Evolutionary conservation across 2,329 filamentous ascomycete genomes (phyloP).

Genomic region (Leptoxyphium fumago): DNA sequence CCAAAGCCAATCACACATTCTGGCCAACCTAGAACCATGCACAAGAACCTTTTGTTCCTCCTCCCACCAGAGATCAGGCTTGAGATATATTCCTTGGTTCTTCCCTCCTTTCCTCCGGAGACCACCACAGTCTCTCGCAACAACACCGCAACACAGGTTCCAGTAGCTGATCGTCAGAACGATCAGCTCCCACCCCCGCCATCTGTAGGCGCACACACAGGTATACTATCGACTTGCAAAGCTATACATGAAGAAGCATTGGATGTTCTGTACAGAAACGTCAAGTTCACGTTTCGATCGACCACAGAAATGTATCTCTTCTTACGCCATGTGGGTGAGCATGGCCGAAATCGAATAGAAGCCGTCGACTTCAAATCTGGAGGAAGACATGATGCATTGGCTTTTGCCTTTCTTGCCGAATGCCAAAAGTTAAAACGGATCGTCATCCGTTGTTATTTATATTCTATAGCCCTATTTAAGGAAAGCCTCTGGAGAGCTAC

Average conservation of each 20-base stretch:
- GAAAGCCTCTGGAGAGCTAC: constrained; percentile 14
- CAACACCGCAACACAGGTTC: too few species aligned
- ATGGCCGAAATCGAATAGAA: constrained; percentile 11
- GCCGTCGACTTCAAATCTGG: constrained; percentile 14
- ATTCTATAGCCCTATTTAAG: constrained; percentile 7
- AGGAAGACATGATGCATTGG: constrained; percentile 15
- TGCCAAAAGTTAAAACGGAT: constrained; percentile 13
- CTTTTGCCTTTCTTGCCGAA: constrained; percentile 15
- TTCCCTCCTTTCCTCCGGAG: constrained; percentile 10
- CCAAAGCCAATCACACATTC: too few species aligned
- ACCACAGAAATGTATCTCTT: constrained; percentile 30
- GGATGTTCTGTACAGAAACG: constrained; percentile 31
- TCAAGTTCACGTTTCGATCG: constrained; percentile 33
- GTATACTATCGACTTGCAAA: constrained; percentile 28
- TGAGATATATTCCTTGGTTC: constrained; percentile 36
- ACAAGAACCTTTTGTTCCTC: constrained; percentile 20
- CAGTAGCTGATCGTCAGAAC: too few species aligned
- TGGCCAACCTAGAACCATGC: too few species aligned
- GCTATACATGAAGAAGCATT: constrained; percentile 29
- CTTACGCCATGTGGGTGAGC: constrained; percentile 16
- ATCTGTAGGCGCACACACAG: too few species aligned
- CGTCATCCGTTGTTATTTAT: constrained; percentile 10
- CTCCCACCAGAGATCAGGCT: constrained; percentile 48
- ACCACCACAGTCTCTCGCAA: too few species aligned
- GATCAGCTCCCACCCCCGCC: too few species aligned